Conservation (phyloP, 495 filamentous ascomycete species). For the Parathielavia hyrcaniae region DNA sequence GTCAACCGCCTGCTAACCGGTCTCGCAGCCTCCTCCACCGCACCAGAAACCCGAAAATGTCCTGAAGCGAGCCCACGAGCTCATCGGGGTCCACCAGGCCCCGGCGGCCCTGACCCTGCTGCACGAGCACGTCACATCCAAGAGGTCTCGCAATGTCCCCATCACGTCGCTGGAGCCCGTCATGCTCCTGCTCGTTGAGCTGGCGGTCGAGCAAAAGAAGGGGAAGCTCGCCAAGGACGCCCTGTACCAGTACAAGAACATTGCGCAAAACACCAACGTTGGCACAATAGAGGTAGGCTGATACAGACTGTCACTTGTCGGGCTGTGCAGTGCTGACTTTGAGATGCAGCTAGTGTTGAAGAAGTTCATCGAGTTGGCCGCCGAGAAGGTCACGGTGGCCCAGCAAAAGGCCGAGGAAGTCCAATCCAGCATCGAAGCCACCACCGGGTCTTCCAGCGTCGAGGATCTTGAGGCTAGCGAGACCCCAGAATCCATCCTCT, state of each 20-base stretch:
- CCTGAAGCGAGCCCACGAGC: conserved; percentile 95
- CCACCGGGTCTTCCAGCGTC: conserved; percentile 56
- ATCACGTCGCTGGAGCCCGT: conserved; percentile 96
- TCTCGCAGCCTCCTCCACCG: conserved; percentile 80
- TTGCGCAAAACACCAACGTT: conserved; percentile 96
- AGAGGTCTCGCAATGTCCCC: conserved; percentile 92
- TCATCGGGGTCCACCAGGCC: conserved; percentile 92
- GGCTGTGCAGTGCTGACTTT: conserved; percentile 17
- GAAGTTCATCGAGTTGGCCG: conserved; percentile 94
- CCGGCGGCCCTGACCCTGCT: conserved; percentile 87
- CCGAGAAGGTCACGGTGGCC: conserved; percentile 91
- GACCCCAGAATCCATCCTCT: conserved; percentile 94
- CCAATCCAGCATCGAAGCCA: conserved; percentile 78
- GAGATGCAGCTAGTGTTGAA: conserved; percentile 70
- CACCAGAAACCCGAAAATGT: conserved; percentile 99
- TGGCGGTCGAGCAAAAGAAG: conserved; percentile 93
- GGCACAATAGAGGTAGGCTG: conserved; percentile 80
- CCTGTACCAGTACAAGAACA: conserved; percentile 99
- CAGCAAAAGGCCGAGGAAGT: conserved; percentile 94
- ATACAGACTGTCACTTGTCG: background rate
- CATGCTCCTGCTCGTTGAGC: conserved; percentile 94
- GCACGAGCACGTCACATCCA: conserved; percentile 98
- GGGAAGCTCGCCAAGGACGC: conserved; percentile 98
- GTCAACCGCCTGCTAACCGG: background rate
- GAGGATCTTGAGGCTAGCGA: conserved; percentile 96